Percentiles rank a stretch among this genome's conserved stretches.
Conservation (phyloP, 2,329 filamentous ascomycete species). For the Chaetothyriales sp. region DNA sequence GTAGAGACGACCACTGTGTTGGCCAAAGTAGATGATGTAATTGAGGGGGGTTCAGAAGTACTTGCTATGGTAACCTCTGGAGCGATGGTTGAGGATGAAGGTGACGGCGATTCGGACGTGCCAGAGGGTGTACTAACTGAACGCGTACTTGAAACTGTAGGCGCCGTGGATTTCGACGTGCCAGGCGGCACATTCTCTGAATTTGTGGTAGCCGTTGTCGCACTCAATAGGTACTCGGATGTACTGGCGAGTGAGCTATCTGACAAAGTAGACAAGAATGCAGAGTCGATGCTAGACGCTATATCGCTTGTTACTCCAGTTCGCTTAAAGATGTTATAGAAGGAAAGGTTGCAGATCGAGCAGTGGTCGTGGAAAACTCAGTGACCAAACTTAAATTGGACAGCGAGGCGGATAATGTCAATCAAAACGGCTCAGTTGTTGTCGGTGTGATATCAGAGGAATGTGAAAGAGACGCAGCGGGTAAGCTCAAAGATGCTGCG, state of each 20-base stretch:
- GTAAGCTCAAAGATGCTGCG: too few relatives aligned
- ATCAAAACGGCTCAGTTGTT: background rate
- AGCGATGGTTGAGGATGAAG: conserved; percentile 8
- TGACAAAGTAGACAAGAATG: background rate
- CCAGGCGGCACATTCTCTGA: too few relatives aligned
- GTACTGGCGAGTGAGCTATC: background rate
- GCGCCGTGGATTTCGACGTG: too few relatives aligned
- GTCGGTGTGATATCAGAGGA: background rate
- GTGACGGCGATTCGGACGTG: background rate
- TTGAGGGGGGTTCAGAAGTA: conserved; percentile 6
- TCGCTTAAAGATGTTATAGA: background rate
- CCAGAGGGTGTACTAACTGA: conserved; percentile 3
- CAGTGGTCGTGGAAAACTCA: background rate
- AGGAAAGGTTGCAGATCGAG: background rate
- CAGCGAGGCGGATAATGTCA: background rate
- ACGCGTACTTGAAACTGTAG: background rate
- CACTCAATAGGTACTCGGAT: too few relatives aligned
- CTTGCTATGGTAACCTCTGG: conserved; percentile 11
- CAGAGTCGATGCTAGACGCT: background rate
- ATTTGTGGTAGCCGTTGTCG: too few relatives aligned
- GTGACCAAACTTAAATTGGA: background rate
- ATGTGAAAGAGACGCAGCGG: background rate
- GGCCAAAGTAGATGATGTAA: conserved; percentile 9
- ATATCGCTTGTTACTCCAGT: background rate
- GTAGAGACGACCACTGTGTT: conserved; percentile 7